Evolutionary conservation across 2,329 filamentous ascomycete genomes (phyloP).

Genomic region (Pezizomycotina sp.): DNA sequence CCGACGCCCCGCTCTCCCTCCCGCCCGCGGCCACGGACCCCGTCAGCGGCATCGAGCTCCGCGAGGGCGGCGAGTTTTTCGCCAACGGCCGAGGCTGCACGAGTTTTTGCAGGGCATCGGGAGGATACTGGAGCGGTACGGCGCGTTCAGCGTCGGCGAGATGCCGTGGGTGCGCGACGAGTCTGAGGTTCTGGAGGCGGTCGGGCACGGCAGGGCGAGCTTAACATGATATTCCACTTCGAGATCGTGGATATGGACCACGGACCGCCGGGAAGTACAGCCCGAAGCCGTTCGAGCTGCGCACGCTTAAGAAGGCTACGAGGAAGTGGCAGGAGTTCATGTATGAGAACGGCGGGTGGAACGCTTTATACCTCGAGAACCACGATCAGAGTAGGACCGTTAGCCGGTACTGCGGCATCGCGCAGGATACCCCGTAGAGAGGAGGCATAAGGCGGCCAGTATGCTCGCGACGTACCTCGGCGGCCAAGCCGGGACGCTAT

Average conservation of each 20-base stretch:
- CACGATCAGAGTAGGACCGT: slow-evolving; percentile 48
- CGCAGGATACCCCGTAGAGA: slow-evolving; percentile 34
- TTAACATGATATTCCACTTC: slow-evolving; percentile 61
- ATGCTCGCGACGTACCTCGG: slow-evolving; percentile 42
- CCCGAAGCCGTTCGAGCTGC: slow-evolving; percentile 33
- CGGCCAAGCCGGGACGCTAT: slow-evolving; percentile 45
- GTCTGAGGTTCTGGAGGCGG: slow-evolving; percentile 37
- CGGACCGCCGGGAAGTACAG: slow-evolving; percentile 33
- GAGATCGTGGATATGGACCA: slow-evolving; percentile 42
- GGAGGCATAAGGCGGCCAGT: slow-evolving; percentile 39
- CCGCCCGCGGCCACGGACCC: too few relatives aligned
- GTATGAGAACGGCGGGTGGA: slow-evolving; percentile 45
- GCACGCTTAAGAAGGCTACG: slow-evolving; percentile 38
- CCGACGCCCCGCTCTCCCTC: too few relatives aligned
- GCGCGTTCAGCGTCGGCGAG: slow-evolving; percentile 55
- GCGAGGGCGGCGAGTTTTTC: slow-evolving; percentile 41
- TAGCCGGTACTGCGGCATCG: slow-evolving; percentile 34
- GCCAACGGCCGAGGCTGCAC: slow-evolving; percentile 51
- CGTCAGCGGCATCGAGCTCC: slow-evolving; percentile 25
- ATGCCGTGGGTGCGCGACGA: slow-evolving; percentile 38
- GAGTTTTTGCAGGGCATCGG: slow-evolving; percentile 54
- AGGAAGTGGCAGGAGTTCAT: slow-evolving; percentile 45
- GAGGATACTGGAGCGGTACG: slow-evolving; percentile 42
- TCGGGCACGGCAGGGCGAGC: slow-evolving; percentile 41
- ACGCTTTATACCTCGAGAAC: slow-evolving; percentile 48